A percentile compares a stretch with the other conserved stretches of the same genome.
phyloP scores from a whole-genome alignment of 164 flowering plant species.

The Houttuynia cordata region DNA sequence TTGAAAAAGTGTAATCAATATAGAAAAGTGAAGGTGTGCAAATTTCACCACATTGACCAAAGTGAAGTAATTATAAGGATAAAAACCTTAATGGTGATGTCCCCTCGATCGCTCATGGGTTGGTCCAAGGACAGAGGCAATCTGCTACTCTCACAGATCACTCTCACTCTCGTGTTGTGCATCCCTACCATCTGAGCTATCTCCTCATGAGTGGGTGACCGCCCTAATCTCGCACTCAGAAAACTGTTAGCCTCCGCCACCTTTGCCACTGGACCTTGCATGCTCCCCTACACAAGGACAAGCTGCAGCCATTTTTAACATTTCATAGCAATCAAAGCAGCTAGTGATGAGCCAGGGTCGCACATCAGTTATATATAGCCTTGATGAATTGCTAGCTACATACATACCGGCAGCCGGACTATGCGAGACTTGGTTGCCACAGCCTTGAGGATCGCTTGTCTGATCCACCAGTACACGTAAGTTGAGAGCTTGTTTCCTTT shows the following conservation, averaged over 20 bases:
- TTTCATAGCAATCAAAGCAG: not conserved
- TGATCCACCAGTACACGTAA: constrained; percentile 73
- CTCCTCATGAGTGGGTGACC: constrained; percentile 34
- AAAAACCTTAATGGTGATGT: constrained; percentile 39
- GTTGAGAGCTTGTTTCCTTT: constrained; percentile 62
- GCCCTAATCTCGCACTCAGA: constrained; percentile 24
- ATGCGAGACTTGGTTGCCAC: constrained; percentile 37
- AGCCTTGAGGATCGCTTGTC: constrained; percentile 46
- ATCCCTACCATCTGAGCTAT: constrained; percentile 27
- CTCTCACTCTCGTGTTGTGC: constrained; percentile 21
- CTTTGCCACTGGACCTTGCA: constrained; percentile 30
- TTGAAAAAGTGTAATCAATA: too few species aligned
- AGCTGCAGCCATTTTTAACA: constrained; percentile 15
- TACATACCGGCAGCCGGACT: constrained; percentile 45
- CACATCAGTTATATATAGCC: constrained; percentile 1
- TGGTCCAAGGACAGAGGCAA: constrained; percentile 41
- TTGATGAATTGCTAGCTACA: too few species aligned
- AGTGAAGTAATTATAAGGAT: not conserved
- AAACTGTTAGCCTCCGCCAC: constrained; percentile 35
- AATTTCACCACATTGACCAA: too few species aligned
- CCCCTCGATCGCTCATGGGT: constrained; percentile 20
- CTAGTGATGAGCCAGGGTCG: not conserved
- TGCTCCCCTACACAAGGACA: constrained; percentile 46
- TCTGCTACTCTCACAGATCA: constrained; percentile 27
- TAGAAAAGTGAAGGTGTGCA: too few species aligned